These are phyloP conservation scores for Musa balbisiana DNA, from an alignment of 202 grass and related monocot species.

Conservation along the genomic window DNA sequence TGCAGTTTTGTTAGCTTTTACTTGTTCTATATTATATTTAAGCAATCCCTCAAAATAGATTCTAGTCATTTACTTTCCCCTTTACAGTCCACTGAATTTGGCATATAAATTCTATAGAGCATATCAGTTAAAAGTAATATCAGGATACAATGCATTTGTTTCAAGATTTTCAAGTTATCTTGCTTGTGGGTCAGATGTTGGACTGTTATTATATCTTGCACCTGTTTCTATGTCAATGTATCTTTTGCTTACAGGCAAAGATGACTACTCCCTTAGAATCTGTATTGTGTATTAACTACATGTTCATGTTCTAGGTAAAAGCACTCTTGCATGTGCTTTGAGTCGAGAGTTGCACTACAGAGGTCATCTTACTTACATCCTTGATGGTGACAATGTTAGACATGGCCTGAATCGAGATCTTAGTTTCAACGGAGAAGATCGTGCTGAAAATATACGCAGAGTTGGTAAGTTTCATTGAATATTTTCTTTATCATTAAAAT, in stretches of 20 bases:
- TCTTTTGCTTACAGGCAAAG: background rate
- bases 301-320: constrained; percentile 48
- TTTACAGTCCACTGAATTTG: no score
- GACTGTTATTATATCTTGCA: background rate
- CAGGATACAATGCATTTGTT: background rate
- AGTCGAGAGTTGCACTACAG: constrained; percentile 52
- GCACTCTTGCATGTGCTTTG: constrained; percentile 63
- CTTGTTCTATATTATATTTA: no score
- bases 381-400: constrained; percentile 88
- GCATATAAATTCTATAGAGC: no score
- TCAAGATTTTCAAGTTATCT: background rate
- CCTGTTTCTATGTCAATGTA: background rate
- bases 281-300: background rate
- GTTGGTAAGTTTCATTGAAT: constrained; percentile 40
- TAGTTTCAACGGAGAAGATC: constrained; percentile 63
- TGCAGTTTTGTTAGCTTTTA: no score
- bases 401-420: constrained; percentile 80
- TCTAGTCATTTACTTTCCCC: no score
- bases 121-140: background rate
- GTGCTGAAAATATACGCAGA: constrained; percentile 86
- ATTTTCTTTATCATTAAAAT: background rate
- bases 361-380: constrained; percentile 64
- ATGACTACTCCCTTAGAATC: background rate
- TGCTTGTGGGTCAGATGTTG: background rate
- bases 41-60: no score